Percentiles rank a stretch among this genome's conserved stretches.
Conservation (phyloP, 1,284 basidiomycete genomes). For the Ustilago cynodontis region DNA sequence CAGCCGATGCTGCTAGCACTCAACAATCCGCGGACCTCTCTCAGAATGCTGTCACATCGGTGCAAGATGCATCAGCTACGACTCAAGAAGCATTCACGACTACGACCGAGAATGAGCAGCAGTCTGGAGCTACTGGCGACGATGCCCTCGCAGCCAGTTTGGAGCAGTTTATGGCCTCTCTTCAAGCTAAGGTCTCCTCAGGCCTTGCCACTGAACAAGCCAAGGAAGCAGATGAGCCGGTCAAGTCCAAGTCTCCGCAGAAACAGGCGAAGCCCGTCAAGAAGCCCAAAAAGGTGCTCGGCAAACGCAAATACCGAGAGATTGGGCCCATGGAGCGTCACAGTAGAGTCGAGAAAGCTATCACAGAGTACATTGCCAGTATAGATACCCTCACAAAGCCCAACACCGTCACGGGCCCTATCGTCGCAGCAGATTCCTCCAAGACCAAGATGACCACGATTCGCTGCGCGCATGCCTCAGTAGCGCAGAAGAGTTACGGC, state of each 20-base stretch:
- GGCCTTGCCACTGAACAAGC: constrained; percentile 22
- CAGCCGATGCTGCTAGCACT: neutral
- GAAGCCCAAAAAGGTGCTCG: constrained; percentile 43
- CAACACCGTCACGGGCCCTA: constrained; percentile 47
- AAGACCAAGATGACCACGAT: constrained; percentile 76
- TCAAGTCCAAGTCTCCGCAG: constrained; percentile 27
- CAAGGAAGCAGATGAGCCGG: constrained; percentile 13
- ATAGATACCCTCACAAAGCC: constrained; percentile 42
- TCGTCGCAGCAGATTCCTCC: constrained; percentile 21
- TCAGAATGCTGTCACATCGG: neutral
- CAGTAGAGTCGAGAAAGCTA: constrained; percentile 37
- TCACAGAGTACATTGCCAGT: constrained; percentile 49
- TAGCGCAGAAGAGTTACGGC: constrained; percentile 91
- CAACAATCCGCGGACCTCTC: neutral
- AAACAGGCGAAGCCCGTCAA: constrained; percentile 34
- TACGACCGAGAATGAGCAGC: neutral
- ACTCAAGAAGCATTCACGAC: constrained; percentile 1
- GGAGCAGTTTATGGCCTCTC: constrained; percentile 60
- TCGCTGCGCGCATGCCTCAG: constrained; percentile 85
- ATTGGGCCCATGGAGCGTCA: constrained; percentile 48
- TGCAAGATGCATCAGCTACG: neutral
- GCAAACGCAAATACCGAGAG: constrained; percentile 54
- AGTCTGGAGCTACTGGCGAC: constrained; percentile 20
- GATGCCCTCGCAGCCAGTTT: constrained; percentile 54
- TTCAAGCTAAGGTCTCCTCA: constrained; percentile 33